phyloP scores from a whole-genome alignment of 108 stramenopile species.

The Craspedostauros australis region DNA sequence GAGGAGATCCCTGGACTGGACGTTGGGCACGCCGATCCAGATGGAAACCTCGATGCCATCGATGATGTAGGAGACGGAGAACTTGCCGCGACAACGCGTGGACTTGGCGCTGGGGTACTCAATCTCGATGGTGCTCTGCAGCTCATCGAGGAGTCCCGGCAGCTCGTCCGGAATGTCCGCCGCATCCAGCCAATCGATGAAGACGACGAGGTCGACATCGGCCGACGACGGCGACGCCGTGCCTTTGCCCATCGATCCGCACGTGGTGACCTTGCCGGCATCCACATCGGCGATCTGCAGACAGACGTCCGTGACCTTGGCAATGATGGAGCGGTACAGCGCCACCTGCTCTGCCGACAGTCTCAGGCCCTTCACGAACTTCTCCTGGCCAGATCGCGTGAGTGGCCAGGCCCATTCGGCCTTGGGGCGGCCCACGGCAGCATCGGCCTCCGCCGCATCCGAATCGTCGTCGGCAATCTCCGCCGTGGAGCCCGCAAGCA shows the following conservation, averaged over 20 bases:
- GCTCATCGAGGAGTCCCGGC: not conserved
- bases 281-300: too few relatives aligned
- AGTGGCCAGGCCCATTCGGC: too few relatives aligned
- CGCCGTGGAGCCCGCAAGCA: too few relatives aligned
- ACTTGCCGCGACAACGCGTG: not conserved
- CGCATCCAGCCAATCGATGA: not conserved
- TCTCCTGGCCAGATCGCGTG: too few relatives aligned
- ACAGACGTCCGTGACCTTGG: too few relatives aligned
- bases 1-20: not conserved
- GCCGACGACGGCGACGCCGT: not conserved
- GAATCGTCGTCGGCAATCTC: too few relatives aligned
- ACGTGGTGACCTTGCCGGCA: not conserved
- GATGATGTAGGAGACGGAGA: not conserved
- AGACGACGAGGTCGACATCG: not conserved
- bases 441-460: too few relatives aligned
- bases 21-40: not conserved
- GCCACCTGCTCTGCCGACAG: too few relatives aligned
- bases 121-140: not conserved
- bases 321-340: too few relatives aligned
- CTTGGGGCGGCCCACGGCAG: too few relatives aligned
- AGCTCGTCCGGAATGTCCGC: not conserved
- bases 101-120: not conserved
- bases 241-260: not conserved
- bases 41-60: not conserved
- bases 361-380: too few relatives aligned